Percentiles rank a stretch among this genome's conserved stretches.
Evolutionary conservation across 1,139 yeast genomes (phyloP).

Genomic region (Hyphopichia fennica): DNA sequence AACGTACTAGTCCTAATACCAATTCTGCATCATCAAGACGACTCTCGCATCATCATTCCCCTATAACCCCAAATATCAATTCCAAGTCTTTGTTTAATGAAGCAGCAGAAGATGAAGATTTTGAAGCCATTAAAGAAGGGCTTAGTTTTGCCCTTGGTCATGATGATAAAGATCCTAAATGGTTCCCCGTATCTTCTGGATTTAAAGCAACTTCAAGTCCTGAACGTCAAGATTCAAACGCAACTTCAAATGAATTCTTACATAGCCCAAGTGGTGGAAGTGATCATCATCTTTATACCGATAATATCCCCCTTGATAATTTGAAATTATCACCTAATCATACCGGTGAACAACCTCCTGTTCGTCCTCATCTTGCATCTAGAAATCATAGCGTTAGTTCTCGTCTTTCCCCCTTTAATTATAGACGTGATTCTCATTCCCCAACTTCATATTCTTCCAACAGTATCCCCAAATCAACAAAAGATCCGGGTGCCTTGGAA

Average conservation of each 20-base stretch:
- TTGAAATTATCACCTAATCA: constrained; percentile 2
- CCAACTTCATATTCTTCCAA: constrained; percentile 1
- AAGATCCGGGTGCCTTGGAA: constrained; percentile 10
- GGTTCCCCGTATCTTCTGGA: constrained; percentile 28
- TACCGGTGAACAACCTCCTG: background rate
- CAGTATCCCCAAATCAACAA: constrained; percentile 4
- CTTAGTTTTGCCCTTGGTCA: constrained; percentile 39
- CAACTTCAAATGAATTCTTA: background rate
- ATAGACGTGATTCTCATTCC: background rate
- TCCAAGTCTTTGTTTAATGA: constrained; percentile 17
- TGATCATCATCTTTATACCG: constrained; percentile 10
- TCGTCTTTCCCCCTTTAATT: background rate
- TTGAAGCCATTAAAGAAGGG: constrained; percentile 38
- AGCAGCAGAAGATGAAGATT: constrained; percentile 30
- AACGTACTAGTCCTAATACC: background rate
- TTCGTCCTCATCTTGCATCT: background rate
- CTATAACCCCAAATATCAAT: background rate
- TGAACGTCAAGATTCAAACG: background rate
- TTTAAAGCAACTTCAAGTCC: constrained; percentile 6
- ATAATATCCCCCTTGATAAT: constrained; percentile 21
- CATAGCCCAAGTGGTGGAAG: background rate
- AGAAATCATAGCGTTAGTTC: background rate
- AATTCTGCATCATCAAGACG: background rate
- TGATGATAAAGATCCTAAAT: constrained; percentile 21
- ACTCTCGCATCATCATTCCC: background rate